Conservation (phyloP, 1,139 yeast species). For the Yamadazyma triangularis region DNA sequence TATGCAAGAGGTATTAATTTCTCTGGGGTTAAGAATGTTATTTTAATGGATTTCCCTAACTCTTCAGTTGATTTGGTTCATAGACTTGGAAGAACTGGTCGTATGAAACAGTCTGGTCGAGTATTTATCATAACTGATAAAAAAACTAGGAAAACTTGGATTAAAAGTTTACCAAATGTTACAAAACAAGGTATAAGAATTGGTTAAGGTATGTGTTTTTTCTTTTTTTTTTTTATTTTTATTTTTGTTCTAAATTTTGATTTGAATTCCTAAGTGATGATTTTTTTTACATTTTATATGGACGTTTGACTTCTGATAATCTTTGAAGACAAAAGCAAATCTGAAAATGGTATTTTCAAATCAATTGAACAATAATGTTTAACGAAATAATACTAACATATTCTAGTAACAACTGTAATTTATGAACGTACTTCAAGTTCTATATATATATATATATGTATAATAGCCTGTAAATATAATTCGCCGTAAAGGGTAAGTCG, state of each 20-base stretch:
- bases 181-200: slow-evolving; percentile 49
- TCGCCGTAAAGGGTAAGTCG: too few relatives aligned
- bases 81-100: slow-evolving; percentile 90
- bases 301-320: slow-evolving; percentile 16
- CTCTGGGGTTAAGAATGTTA: slow-evolving; percentile 73
- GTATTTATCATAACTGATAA: slow-evolving; percentile 72
- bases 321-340: slow-evolving; percentile 6
- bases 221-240: slow-evolving; percentile 1
- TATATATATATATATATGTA: too few relatives aligned
- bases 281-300: slow-evolving; percentile 17
- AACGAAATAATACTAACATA: too few relatives aligned
- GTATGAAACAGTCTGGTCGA: slow-evolving; percentile 87
- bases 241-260: slow-evolving; percentile 6
- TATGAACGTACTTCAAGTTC: too few relatives aligned
- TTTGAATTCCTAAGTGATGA: too few relatives aligned
- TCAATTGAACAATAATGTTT: too few relatives aligned
- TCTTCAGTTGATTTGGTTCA: slow-evolving; percentile 85
- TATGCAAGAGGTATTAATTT: slow-evolving; percentile 89
- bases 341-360: too few relatives aligned
- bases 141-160: slow-evolving; percentile 69
- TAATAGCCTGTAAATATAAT: too few relatives aligned
- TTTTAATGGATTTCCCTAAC: slow-evolving; percentile 80
- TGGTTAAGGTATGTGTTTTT: slow-evolving; percentile 21
- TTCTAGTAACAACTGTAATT: too few relatives aligned
- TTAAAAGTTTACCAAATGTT: slow-evolving; percentile 75